Evolutionary conservation across 495 filamentous ascomycete species (phyloP), one percentile per base, ranked within the genome.

Genomic region (Massariosphaeria phaeospora): DNA sequence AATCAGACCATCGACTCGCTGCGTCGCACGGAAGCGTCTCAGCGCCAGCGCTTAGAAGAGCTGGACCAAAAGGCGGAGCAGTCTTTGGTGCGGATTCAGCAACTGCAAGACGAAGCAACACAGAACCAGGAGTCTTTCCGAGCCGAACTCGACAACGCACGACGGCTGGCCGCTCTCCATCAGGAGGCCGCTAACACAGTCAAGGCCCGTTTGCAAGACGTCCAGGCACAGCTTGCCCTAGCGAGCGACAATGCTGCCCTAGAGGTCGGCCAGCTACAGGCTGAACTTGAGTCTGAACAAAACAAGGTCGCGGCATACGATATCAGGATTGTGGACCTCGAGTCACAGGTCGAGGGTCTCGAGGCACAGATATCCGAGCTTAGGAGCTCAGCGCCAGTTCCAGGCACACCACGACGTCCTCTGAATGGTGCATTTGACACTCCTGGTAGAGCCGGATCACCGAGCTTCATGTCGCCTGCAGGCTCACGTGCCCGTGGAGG

Each of bases 41-140:
- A 96, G 40, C 85, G 91, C 63, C 80, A 81, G 46, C 82, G 88
- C 18, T 70, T 96, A 26, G 86, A 90, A 20, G 91, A 96, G 53
- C 74, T 91, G 0, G 85, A 88, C 57, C 83, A 84, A 47, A 95
- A 94, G 67, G 84, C 85, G 1, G 88, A 97, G 48, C 87, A 96
- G 36, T 80, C 85, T 10, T 76, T 96, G 30, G 73, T 76, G 11
- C 86, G 77, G 58, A 86, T 96, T 26, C 86, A 95, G 53, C 82
- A 89, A 60, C 74, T 96, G 15, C 83, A 91, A 65, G 90, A 96
- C 64, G 84, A 86, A 24, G 82, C 84, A 5, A 81, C 86, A 3
- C 80, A 84, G 48, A 77, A 83, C 24, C 82, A 91, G 45, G 86
- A 96, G 66, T 82, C 82, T 39, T 94, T 91, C 73, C 75, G 82